These are phyloP conservation scores for Aspergillus funiculosus DNA, from an alignment of 495 filamentous ascomycete species.

Conservation along the genomic window DNA sequence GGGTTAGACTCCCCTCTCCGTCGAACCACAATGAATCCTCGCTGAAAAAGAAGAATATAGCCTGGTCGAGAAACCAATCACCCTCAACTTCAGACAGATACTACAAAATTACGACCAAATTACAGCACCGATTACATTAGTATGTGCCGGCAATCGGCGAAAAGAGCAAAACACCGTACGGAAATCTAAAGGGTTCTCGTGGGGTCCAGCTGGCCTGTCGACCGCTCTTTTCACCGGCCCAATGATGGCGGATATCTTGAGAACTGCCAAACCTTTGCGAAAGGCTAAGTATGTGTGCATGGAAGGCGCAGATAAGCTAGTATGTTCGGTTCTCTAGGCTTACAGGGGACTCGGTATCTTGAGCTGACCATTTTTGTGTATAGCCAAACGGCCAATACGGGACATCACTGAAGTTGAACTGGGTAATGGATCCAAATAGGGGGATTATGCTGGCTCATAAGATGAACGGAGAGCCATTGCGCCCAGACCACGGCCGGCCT, in stretches of 20 bases:
- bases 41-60: constrained; percentile 20
- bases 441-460: constrained; percentile 87
- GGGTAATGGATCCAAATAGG: constrained; percentile 77
- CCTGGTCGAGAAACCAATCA: constrained; percentile 74
- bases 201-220: constrained; percentile 85
- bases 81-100: constrained; percentile 66
- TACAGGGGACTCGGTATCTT: not conserved
- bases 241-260: constrained; percentile 65
- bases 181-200: constrained; percentile 94
- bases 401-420: constrained; percentile 81
- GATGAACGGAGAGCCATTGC: constrained; percentile 85
- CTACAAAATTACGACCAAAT: constrained; percentile 73
- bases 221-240: constrained; percentile 90
- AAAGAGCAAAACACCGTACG: constrained; percentile 93
- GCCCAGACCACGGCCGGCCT: constrained; percentile 85
- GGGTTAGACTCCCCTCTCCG: constrained; percentile 47
- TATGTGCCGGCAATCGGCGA: constrained; percentile 88
- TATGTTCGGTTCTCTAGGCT: constrained; percentile 24
- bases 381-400: constrained; percentile 87
- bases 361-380: constrained; percentile 3
- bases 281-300: constrained; percentile 84
- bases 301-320: constrained; percentile 82
- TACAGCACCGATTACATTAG: constrained; percentile 82
- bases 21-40: not conserved
- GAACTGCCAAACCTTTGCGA: constrained; percentile 59